Conservation (phyloP, 2,329 filamentous ascomycete genomes). For the Penicillium rolfsii region DNA sequence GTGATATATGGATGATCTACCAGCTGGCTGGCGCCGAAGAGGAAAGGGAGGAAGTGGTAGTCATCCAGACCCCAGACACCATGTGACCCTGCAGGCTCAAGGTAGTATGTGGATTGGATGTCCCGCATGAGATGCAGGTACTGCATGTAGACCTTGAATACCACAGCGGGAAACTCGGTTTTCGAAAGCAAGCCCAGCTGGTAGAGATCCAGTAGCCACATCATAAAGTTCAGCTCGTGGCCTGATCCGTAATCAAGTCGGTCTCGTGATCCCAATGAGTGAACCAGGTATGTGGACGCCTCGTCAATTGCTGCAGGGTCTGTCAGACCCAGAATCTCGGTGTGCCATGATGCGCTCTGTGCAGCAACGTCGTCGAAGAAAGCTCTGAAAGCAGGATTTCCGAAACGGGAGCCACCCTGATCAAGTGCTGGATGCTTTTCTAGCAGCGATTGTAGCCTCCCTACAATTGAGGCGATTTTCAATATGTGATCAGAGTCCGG, state of each 20-base stretch:
- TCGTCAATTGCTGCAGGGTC: constrained; percentile 65
- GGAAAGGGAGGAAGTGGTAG: constrained; percentile 94
- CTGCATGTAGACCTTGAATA: constrained; percentile 75
- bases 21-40: constrained; percentile 91
- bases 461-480: constrained; percentile 70
- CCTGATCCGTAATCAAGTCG: constrained; percentile 97
- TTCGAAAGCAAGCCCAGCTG: constrained; percentile 68
- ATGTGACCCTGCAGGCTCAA: constrained; percentile 94
- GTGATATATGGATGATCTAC: constrained; percentile 81
- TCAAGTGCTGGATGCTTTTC: constrained; percentile 76
- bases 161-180: constrained; percentile 71
- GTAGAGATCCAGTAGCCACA: constrained; percentile 94
- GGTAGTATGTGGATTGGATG: constrained; percentile 89
- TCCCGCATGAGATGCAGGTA: constrained; percentile 87
- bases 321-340: constrained; percentile 43
- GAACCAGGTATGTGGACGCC: constrained; percentile 74
- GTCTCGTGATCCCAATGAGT: constrained; percentile 82
- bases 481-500: constrained; percentile 62
- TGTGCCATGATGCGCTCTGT: constrained; percentile 48
- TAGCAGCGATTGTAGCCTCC: constrained; percentile 69
- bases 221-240: constrained; percentile 94
- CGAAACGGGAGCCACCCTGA: constrained; percentile 86
- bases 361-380: constrained; percentile 64
- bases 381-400: constrained; percentile 85
- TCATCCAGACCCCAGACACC: constrained; percentile 98